Conservation (phyloP, 768 basidiomycete genomes). For the Mycena alexandri region DNA sequence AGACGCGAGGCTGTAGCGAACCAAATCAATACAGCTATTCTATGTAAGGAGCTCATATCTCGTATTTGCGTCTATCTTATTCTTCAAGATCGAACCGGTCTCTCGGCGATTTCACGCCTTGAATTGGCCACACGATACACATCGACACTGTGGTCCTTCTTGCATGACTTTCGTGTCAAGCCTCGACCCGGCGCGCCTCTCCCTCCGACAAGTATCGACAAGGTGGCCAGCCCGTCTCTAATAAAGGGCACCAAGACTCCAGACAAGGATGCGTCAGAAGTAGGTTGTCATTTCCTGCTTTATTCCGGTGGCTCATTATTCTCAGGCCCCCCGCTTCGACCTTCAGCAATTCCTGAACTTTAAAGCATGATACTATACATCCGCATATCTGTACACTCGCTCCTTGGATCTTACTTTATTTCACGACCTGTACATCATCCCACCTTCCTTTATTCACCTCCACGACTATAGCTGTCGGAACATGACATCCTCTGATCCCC, state of each 20-base stretch:
- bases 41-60: conserved; percentile 60
- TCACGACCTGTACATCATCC: conserved; percentile 70
- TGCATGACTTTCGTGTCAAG: conserved; percentile 62
- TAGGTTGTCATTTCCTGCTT: conserved; percentile 33
- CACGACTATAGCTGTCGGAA: conserved; percentile 56
- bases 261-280: conserved; percentile 57
- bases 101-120: conserved; percentile 68
- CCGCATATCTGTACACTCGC: conserved; percentile 38
- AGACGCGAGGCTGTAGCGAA: conserved; percentile 88
- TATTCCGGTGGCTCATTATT: conserved; percentile 16
- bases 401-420: conserved; percentile 40
- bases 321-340: conserved; percentile 63
- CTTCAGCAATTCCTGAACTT: conserved; percentile 64
- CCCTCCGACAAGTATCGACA: conserved; percentile 50
- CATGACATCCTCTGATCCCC: conserved; percentile 66
- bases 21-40: conserved; percentile 88
- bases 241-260: conserved; percentile 35
- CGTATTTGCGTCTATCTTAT: conserved; percentile 1
- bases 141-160: conserved; percentile 67
- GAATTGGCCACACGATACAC: conserved; percentile 79
- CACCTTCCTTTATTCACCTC: conserved; percentile 73
- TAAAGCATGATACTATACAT: conserved; percentile 55
- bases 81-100: conserved; percentile 58
- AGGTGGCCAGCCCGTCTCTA: conserved; percentile 31
- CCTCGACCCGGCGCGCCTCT: conserved; percentile 60